Conservation (phyloP, 2,329 filamentous ascomycete species). For the Fusarium clavum region DNA sequence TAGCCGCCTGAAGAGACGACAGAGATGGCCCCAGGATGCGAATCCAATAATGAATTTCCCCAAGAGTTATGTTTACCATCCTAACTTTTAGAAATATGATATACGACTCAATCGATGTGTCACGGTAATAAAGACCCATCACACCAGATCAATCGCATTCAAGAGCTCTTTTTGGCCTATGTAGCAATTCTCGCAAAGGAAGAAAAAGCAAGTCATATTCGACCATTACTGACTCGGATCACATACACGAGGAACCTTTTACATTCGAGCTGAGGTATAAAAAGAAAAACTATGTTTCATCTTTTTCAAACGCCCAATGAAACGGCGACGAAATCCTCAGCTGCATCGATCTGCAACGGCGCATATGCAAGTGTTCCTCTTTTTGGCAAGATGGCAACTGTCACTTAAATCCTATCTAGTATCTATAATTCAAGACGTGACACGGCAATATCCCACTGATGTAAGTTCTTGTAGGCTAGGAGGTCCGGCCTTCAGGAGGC, state of each 20-base stretch:
- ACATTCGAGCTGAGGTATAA: not conserved
- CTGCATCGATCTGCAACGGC: not conserved
- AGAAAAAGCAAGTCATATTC: not conserved
- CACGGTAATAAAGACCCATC: not conserved
- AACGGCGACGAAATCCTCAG: not conserved
- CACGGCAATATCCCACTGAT: not conserved
- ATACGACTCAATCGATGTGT: not conserved
- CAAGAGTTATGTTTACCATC: not conserved
- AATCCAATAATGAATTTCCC: not conserved
- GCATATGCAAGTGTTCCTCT: not conserved
- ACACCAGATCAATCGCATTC: not conserved
- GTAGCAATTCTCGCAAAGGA: not conserved
- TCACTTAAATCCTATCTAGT: not conserved
- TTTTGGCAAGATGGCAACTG: not conserved
- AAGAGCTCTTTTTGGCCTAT: not conserved
- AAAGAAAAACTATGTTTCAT: not conserved
- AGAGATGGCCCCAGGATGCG: not conserved
- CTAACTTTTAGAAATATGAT: not conserved
- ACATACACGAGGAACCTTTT: not conserved
- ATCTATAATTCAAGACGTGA: not conserved
- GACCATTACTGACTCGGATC: not conserved
- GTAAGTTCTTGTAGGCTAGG: not conserved
- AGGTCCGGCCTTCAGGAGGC: not conserved
- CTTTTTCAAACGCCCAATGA: not conserved
- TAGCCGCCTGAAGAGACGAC: not conserved